Evolutionary conservation across 345 rosid genomes (phyloP), one percentile per base, ranked within the genome.

Genomic region (Theobroma cacao): DNA sequence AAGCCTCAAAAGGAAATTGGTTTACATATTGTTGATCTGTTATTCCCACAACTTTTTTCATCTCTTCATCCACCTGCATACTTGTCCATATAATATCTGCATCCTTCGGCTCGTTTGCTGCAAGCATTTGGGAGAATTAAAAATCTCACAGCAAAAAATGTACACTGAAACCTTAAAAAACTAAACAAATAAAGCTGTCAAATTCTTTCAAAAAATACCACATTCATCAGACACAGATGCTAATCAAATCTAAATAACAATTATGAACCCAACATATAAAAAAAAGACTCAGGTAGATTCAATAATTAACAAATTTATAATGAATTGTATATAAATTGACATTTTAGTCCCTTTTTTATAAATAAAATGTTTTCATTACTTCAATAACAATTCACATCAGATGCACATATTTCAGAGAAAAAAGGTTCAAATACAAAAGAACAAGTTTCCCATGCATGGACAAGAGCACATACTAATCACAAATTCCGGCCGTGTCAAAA

Each of bases 21-120:
- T 92, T 95, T 40, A 91, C 55, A 74, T 86, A 90, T 75, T 93
- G 98, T 79, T 82, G 84, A 82, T 91, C 93, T 45, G 96, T 90
- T 77, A 95, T 80, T 70, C 98, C 99, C 65, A 87, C 86, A 58
- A 78, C 90, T 58, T 87, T 95, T 84, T 86, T 95, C 78, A 80
- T 78, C 74, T 93, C 96, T 61, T 92, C 93, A 83, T 95, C 97
- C 20, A 95, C 92, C 85, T 95, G 99, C 84, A 86, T 69, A 76
- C 98, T 81, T 15, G 98, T 90, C 99, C 98, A 95, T 86, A 95
- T 88, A 80, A 95, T 91, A 88, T 93, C 91, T 73, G 98, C 98
- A 55, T 85, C 94, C 87, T 88, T 92, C 22, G 89, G 87, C 66
- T 95, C 97, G 53, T 84, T 84, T 74, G 96, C 98, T 95, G 90